These are phyloP conservation scores for Castanea crenata DNA, from an alignment of 306 rosid species.

Conservation along the genomic window DNA sequence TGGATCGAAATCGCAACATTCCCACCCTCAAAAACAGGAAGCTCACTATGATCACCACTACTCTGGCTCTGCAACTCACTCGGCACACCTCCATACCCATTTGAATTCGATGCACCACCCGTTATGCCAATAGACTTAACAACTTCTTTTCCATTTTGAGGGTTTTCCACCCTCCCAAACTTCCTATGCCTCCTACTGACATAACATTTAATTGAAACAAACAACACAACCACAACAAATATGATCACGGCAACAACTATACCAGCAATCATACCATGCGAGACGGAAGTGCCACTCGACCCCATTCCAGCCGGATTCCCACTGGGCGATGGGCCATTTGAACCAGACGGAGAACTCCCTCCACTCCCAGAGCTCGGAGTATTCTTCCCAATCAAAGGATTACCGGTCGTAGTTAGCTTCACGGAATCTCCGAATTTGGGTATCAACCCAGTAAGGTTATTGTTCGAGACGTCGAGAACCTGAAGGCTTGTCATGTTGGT, in stretches of 20 bases:
- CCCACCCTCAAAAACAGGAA: too few relatives aligned
- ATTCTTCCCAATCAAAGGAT: too few relatives aligned
- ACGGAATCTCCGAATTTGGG: too few relatives aligned
- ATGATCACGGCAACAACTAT: constrained; percentile 51
- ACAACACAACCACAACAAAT: constrained; percentile 51
- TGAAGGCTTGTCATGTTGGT: constrained; percentile 44
- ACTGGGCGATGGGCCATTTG: too few relatives aligned
- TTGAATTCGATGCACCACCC: too few relatives aligned
- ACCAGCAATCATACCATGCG: constrained; percentile 60
- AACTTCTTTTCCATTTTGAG: constrained; percentile 38
- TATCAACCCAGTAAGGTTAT: constrained; percentile 30
- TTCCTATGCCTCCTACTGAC: constrained; percentile 29
- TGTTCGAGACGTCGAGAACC: constrained; percentile 56
- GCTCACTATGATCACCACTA: too few relatives aligned
- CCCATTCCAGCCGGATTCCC: not conserved
- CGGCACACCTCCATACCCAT: too few relatives aligned
- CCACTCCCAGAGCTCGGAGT: too few relatives aligned
- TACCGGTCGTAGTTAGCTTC: too few relatives aligned
- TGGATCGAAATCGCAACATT: constrained; percentile 66
- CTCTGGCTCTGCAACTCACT: too few relatives aligned
- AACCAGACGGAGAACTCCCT: too few relatives aligned
- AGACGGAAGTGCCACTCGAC: constrained; percentile 18
- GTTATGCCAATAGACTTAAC: constrained; percentile 40
- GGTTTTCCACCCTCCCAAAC: constrained; percentile 37
- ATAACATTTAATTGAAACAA: constrained; percentile 59